These are phyloP conservation scores for Aspergillus calidoustus DNA, from an alignment of 2,329 filamentous ascomycete genomes.

Conservation along the genomic window DNA sequence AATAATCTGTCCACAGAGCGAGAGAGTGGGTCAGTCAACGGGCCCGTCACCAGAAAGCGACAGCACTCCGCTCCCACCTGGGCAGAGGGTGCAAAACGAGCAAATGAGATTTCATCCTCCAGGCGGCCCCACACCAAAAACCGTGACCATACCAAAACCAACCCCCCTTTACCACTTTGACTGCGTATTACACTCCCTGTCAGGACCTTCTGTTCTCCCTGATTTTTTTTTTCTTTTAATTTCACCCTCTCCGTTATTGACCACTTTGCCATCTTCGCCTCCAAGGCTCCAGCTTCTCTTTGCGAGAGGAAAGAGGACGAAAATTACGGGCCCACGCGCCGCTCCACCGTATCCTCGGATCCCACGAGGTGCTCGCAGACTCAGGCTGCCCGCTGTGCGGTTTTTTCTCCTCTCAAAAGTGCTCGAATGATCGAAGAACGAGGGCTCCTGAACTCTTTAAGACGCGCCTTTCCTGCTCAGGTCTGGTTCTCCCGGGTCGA, in stretches of 20 bases:
- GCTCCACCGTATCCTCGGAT: constrained; percentile 44
- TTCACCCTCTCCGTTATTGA: constrained; percentile 6
- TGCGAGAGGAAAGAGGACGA: constrained; percentile 19
- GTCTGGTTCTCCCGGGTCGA: constrained; percentile 32
- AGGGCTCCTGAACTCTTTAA: constrained; percentile 34
- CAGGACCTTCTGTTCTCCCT: constrained; percentile 13
- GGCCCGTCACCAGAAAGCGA: constrained; percentile 32
- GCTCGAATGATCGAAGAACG: not conserved
- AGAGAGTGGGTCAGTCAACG: constrained; percentile 28
- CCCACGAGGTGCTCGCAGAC: constrained; percentile 39
- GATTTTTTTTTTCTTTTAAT: constrained; percentile 9
- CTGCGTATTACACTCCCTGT: constrained; percentile 20
- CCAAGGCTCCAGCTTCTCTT: constrained; percentile 12
- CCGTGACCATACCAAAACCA: constrained; percentile 23
- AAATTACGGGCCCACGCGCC: constrained; percentile 35
- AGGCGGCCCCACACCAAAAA: constrained; percentile 20
- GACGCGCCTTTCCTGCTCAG: constrained; percentile 33
- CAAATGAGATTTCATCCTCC: constrained; percentile 25
- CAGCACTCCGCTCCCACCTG: constrained; percentile 23
- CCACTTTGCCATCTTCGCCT: constrained; percentile 4
- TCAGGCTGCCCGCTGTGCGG: constrained; percentile 21
- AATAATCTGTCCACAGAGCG: not conserved
- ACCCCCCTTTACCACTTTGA: constrained; percentile 22
- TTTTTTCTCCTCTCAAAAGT: constrained; percentile 17
- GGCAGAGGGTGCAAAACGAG: constrained; percentile 15